Base-by-base conservation (phyloP, 2,329 filamentous ascomycete species). In the Pyricularia sp. region DNA sequence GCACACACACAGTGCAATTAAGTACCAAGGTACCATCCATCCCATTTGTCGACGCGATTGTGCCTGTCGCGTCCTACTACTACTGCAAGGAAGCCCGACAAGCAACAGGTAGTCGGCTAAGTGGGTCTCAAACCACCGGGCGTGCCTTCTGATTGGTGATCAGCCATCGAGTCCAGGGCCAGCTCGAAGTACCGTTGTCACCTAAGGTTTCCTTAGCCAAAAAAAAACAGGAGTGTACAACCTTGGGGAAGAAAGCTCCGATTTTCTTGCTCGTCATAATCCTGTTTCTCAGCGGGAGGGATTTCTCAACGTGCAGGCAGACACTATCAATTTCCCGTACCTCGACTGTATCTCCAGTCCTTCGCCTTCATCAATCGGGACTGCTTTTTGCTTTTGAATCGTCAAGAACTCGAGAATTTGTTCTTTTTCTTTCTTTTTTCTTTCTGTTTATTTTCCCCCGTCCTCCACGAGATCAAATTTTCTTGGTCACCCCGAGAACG, bases 261-360 rank as follows among this genome's bases (percentile, higher is more conserved):
- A 59, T 28, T 59, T 59, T 59, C 55, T 59, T 59, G 30, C 55
- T 59, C 55, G 55, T 59, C 55, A 59, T 59, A 59, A 59, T 49
- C 55, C 55, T 28, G 55, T 30, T 59, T 59, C 55, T 28, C 55
- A 28, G 22, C 13, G 55, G 13, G 24, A 28, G 22, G 24, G 53
- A 57, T 57, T 57, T 26, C 49, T 55, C 49, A n/a, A 28, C 4
- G 26, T 28, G 40, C 40, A 49, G 40, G 40, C 40, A 49, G 40
- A 26, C 12, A 28, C 26, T 19, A 12, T 28, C 55, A 26, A 59
- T 59, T 28, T 19, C 22, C 9, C 53, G 53, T 9, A 30, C 55
- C 24, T 59, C 24, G 55, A 24, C 53, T 12, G 10, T 26, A 26
- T 26, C 22, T 9, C 10, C 55, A 30, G 13, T 59, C 28, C 55